A percentile compares a stretch with the other conserved stretches of the same genome.
phyloP scores from a whole-genome alignment of 1,284 basidiomycete species.

The Acaromyces ingoldii region DNA sequence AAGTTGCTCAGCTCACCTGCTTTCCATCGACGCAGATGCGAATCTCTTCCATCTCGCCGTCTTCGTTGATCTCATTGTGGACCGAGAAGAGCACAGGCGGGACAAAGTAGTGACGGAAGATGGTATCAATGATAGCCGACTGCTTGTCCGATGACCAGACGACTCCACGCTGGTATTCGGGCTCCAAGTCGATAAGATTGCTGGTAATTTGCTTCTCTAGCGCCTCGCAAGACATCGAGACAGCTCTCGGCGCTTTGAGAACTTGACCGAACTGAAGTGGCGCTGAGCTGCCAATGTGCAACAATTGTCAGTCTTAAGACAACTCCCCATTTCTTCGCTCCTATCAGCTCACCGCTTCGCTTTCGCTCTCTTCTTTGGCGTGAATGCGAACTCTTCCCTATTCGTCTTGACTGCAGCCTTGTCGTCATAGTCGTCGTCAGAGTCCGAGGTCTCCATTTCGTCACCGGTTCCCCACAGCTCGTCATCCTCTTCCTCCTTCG shows the following conservation, averaged over 20 bases:
- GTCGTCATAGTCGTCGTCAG: too few relatives aligned
- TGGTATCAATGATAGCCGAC: conserved; percentile 32
- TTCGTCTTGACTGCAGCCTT: too few relatives aligned
- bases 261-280: not conserved
- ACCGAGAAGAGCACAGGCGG: conserved; percentile 32
- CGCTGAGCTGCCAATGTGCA: too few relatives aligned
- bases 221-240: not conserved
- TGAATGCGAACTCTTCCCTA: too few relatives aligned
- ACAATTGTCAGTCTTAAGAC: too few relatives aligned
- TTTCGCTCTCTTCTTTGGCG: too few relatives aligned
- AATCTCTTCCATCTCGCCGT: conserved; percentile 4
- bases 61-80: not conserved
- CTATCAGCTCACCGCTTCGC: too few relatives aligned
- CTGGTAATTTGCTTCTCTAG: not conserved
- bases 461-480: too few relatives aligned
- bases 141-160: conserved; percentile 31
- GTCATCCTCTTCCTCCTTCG: too few relatives aligned
- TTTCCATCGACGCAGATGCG: conserved; percentile 40
- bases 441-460: too few relatives aligned
- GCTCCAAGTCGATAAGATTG: conserved; percentile 24
- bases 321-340: too few relatives aligned
- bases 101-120: conserved; percentile 35
- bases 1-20: conserved; percentile 1
- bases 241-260: not conserved
- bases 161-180: conserved; percentile 35